Base-by-base conservation (phyloP, 257 asterid species). In the Gardenia jasminoides region DNA sequence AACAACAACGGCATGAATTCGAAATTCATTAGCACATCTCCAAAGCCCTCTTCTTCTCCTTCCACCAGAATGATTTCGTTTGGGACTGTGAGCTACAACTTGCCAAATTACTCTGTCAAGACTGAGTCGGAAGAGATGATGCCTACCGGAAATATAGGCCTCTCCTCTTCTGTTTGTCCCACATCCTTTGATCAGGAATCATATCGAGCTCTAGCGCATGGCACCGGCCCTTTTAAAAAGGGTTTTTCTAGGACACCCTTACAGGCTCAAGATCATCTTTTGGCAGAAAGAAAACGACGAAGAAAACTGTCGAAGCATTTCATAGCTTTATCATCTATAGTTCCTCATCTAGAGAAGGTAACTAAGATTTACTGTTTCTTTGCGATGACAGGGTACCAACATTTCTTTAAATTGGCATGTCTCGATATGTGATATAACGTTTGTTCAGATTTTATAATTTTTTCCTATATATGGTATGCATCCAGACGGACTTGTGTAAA, bases 331-430 rank as follows among this genome's bases (percentile, higher is more conserved):
- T 67, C 88, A 24, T 19, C 84, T 58, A 71, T 85, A 47, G 59
- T 85, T 78, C 88, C 88, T 39, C 73, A 74, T 73, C 76, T 85
- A 4, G 72, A 79, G 78, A 82, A 81, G 85, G 86, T 83, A 31
- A 36, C 39, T 36, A 36, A 36, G 39, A 36, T 36, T 36, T 36
- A 36, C 39, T 36, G 39, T 36, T 36, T 36, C 39, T 36, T 2
- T 36, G 3, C 39, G 3, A 36, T 36, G n/a, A n/a, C n/a, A n/a
- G n/a, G n/a, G 39, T 36, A 36, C 39, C 3, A 36, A 36, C 3
- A 36, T 36, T 36, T 36, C 39, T 36, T 36, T 36, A 36, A 36
- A 36, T 36, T 36, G 39, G 3, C 39, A 36, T 36, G 39, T 36
- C 39, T 36, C 3, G 39, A 36, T 36, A 36, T 36, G 39, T 36